Percentiles rank a stretch among this genome's conserved stretches.
Evolutionary conservation across 1,139 yeast genomes (phyloP).

Genomic region (Blastobotrys illinoisensis): DNA sequence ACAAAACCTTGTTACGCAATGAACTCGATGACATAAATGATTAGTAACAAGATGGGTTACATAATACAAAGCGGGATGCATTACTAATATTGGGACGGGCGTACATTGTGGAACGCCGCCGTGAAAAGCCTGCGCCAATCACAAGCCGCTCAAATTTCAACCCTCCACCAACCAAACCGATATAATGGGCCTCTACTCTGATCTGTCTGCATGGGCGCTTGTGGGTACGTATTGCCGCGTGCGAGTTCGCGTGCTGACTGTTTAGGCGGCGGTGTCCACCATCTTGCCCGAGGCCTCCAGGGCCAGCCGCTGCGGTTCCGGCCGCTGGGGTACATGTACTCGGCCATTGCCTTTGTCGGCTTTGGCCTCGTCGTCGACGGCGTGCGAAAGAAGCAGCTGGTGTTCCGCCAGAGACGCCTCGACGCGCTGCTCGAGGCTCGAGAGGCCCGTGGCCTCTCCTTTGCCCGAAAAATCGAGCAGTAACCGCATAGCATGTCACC

Average conservation of each 20-base stretch:
- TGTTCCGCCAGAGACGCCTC: conserved; percentile 30
- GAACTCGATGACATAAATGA: too few relatives aligned
- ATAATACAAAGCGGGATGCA: too few relatives aligned
- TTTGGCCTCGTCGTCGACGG: conserved; percentile 29
- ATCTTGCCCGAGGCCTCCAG: conserved; percentile 34
- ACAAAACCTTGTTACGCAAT: too few relatives aligned
- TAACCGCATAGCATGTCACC: neutral
- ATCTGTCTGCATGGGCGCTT: conserved; percentile 32
- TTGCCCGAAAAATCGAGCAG: conserved; percentile 11
- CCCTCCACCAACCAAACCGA: neutral
- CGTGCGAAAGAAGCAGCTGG: conserved; percentile 29
- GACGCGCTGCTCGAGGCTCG: conserved; percentile 29
- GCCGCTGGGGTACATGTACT: conserved; percentile 31
- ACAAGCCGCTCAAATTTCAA: conserved; percentile 8
- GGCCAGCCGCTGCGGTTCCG: conserved; percentile 34
- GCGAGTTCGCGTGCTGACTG: neutral
- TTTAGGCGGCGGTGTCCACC: conserved; percentile 32
- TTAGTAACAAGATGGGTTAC: too few relatives aligned
- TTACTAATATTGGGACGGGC: neutral
- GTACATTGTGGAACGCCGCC: neutral
- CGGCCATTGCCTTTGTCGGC: conserved; percentile 32
- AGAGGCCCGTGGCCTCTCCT: conserved; percentile 28
- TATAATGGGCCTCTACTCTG: conserved; percentile 28
- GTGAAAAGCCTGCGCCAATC: neutral
- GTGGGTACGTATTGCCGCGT: conserved; percentile 16